A percentile compares a stretch with the other conserved stretches of the same genome.
Evolutionary conservation across 768 basidiomycete genomes (phyloP).

Genomic region (Leucogyrophana mollusca): DNA sequence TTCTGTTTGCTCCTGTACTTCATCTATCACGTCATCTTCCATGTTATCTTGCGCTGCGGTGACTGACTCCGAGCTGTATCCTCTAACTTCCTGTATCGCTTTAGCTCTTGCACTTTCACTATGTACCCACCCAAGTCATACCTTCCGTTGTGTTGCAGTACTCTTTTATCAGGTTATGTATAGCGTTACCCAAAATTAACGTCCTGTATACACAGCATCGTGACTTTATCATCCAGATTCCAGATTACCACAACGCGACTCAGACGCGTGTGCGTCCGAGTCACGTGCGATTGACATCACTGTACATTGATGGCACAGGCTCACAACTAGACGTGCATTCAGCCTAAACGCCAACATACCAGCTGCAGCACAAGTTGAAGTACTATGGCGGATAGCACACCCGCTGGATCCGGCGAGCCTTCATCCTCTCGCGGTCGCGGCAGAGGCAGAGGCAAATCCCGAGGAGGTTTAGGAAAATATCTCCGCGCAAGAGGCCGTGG

Average conservation of each 20-base stretch:
- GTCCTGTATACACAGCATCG: no score
- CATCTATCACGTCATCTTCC: conserved; percentile 25
- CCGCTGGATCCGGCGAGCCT: conserved; percentile 8
- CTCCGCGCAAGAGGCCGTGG: conserved; percentile 70
- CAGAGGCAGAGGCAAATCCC: conserved; percentile 53
- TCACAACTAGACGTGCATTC: background rate
- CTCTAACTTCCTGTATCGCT: background rate
- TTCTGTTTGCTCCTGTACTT: conserved; percentile 24
- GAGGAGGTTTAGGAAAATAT: conserved; percentile 74
- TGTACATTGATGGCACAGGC: background rate
- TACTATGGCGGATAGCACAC: conserved; percentile 13
- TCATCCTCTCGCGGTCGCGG: conserved; percentile 32
- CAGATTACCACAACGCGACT: no score
- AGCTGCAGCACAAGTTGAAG: no score
- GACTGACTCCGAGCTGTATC: no score
- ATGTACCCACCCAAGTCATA: background rate
- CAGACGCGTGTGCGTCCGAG: no score
- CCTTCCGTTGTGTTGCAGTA: conserved; percentile 1
- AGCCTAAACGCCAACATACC: no score
- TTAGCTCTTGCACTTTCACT: background rate
- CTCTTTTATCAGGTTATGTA: no score
- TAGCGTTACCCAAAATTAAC: no score
- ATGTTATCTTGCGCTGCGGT: no score
- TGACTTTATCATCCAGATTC: no score
- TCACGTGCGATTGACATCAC: no score